These are phyloP conservation scores for Trametes cingulata DNA, from an alignment of 768 basidiomycete genomes.

Conservation along the genomic window DNA sequence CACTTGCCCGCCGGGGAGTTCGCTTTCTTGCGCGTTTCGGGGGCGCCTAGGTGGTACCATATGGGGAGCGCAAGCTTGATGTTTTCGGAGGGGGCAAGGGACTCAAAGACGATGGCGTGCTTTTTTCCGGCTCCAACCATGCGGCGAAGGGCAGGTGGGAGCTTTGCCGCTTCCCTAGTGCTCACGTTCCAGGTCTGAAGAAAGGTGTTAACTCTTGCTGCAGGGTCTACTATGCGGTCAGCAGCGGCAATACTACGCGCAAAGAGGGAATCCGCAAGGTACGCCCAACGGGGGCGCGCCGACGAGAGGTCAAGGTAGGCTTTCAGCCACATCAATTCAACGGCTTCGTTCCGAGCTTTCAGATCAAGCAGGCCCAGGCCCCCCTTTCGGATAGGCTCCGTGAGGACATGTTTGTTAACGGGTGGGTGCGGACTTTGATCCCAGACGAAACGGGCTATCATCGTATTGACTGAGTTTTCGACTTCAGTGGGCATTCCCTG, in stretches of 20 bases:
- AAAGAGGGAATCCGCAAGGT: neutral
- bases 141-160: no score
- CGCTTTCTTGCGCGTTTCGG: neutral
- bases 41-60: neutral
- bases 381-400: neutral
- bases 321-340: slow-evolving; percentile 17
- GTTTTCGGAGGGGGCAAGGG: no score
- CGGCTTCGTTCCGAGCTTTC: no score
- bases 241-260: neutral
- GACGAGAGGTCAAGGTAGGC: slow-evolving; percentile 2
- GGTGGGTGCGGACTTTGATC: neutral
- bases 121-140: no score
- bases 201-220: neutral
- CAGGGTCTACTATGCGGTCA: neutral
- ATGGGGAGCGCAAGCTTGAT: no score
- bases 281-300: slow-evolving; percentile 17
- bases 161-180: neutral
- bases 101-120: no score
- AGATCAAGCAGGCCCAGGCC: slow-evolving; percentile 16
- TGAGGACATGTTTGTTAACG: neutral
- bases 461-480: neutral
- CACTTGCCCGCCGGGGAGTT: neutral
- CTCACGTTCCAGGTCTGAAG: slow-evolving; percentile 18
- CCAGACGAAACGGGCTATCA: neutral
- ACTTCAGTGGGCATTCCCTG: neutral